Evolutionary conservation across 305 asterid genomes (phyloP).

Genomic region (Plantago lanceolata): DNA sequence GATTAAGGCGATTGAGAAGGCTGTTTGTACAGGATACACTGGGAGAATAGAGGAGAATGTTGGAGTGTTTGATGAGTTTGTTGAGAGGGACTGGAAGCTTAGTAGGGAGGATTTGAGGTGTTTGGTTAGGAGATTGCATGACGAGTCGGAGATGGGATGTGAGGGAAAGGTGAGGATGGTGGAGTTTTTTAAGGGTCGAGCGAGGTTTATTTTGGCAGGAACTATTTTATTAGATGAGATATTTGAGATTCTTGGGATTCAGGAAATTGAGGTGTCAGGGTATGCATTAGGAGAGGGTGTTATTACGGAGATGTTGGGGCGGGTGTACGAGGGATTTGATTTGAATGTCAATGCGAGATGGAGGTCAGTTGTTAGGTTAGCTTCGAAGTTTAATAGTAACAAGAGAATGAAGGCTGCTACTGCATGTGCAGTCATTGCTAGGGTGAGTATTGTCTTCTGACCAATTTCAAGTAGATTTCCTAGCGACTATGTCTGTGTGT

Average conservation of each 20-base stretch:
- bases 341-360: constrained; percentile 63
- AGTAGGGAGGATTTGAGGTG: constrained; percentile 45
- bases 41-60: constrained; percentile 31
- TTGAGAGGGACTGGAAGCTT: constrained; percentile 60
- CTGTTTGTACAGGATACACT: constrained; percentile 49
- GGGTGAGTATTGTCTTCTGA: constrained; percentile 51
- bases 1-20: constrained; percentile 62
- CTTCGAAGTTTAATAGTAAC: constrained; percentile 53
- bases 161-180: constrained; percentile 40
- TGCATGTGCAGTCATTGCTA: constrained; percentile 45
- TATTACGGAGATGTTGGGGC: constrained; percentile 56
- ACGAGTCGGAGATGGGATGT: constrained; percentile 41
- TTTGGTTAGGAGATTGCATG: constrained; percentile 42
- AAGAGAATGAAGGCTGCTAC: constrained; percentile 62
- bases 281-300: constrained; percentile 78
- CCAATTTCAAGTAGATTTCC: constrained; percentile 1
- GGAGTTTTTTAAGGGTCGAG: constrained; percentile 47
- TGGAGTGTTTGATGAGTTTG: constrained; percentile 34
- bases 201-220: constrained; percentile 63
- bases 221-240: constrained; percentile 57
- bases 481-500: background rate
- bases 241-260: constrained; percentile 49
- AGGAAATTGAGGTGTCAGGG: constrained; percentile 69
- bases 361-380: constrained; percentile 57
- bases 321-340: constrained; percentile 36